Base-by-base conservation (phyloP, 129 eudicot species). In the Centrapalus pauciflorus region DNA sequence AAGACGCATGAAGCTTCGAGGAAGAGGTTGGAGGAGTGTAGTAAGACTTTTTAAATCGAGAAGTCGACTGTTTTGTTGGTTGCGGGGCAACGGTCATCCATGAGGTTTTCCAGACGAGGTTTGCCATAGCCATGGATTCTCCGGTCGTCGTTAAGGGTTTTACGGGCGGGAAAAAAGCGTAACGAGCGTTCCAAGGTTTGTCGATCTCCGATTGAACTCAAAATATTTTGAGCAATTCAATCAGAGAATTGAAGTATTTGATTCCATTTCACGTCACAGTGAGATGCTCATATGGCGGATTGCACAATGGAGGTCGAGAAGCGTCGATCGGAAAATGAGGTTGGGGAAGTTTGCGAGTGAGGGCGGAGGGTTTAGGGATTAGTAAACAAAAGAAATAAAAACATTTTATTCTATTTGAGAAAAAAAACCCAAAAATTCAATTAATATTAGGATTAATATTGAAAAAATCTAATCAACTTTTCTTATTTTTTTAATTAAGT, bases 101-200 rank as follows among this genome's bases (percentile, higher is more conserved):
- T 63, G 77, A 38, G 6, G 71, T 16, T 3, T 37, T 68, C 19
- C 12, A 54, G 25, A 55, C 14, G 3, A 52, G 19, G 27, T 57
- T 63, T 10, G 38, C 55, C 63, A 66, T 49, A 33, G 43, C 63
- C 54, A 71, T 71, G 4, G 40, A 7, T 57, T 71, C 20, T 38
- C 29, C 43, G 64, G 64, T 57, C 40, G 4, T 57, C 41, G 9
- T 4, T 14, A 14, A 57, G 64, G 23, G 41, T 29, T 57, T 57
- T 2, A 29, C 64, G 43, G 40, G 21, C 32, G 32, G 2, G 12
- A 52, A 57, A 29, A 55, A 54, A 7, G 43, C 14, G 64, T 16
- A 57, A 30, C 26, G 21, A 5, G 13, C 43, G 64, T 33, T 56
- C 13, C 20, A 56, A 30, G 38, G 38, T 54, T 25, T 55, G 23